A percentile compares a stretch with the other conserved stretches of the same genome.
phyloP scores from a whole-genome alignment of 345 rosid genomes.

The Citrus medica region DNA sequence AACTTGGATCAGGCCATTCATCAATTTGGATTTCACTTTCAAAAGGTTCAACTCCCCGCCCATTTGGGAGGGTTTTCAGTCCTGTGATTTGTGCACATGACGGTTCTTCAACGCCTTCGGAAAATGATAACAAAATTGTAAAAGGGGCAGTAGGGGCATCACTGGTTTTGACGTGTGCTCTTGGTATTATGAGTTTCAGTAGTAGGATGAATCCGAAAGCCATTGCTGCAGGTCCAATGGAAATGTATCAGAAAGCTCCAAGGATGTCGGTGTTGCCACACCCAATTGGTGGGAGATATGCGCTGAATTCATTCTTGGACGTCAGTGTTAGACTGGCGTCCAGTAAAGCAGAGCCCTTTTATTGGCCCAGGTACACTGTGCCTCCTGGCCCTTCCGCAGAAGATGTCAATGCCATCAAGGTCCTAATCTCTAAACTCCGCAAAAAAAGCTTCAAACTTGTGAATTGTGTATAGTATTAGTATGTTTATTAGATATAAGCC shows the following conservation, averaged over 20 bases:
- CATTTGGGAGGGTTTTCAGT: constrained; percentile 3
- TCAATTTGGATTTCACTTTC: constrained; percentile 1
- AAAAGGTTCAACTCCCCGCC: background rate
- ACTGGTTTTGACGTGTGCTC: constrained; percentile 44
- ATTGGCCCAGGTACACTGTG: constrained; percentile 12
- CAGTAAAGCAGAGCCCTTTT: constrained; percentile 11
- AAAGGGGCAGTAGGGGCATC: constrained; percentile 34
- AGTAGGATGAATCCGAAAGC: constrained; percentile 35
- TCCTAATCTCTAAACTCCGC: background rate
- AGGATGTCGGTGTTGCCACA: background rate
- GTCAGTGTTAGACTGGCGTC: constrained; percentile 45
- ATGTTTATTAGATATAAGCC: no score
- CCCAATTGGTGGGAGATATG: constrained; percentile 38
- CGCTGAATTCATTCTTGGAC: constrained; percentile 56
- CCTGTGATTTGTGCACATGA: constrained; percentile 15
- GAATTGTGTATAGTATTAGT: no score
- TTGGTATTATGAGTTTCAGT: constrained; percentile 36
- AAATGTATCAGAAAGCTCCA: constrained; percentile 39
- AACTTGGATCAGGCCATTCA: constrained; percentile 15
- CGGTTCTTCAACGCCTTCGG: constrained; percentile 16
- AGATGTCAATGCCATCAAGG: constrained; percentile 48
- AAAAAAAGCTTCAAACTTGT: no score
- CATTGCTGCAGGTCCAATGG: constrained; percentile 39
- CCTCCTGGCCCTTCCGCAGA: constrained; percentile 40
- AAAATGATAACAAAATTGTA: background rate